Base-by-base conservation (phyloP, 306 rosid genomes). In the Sindora glabra region DNA sequence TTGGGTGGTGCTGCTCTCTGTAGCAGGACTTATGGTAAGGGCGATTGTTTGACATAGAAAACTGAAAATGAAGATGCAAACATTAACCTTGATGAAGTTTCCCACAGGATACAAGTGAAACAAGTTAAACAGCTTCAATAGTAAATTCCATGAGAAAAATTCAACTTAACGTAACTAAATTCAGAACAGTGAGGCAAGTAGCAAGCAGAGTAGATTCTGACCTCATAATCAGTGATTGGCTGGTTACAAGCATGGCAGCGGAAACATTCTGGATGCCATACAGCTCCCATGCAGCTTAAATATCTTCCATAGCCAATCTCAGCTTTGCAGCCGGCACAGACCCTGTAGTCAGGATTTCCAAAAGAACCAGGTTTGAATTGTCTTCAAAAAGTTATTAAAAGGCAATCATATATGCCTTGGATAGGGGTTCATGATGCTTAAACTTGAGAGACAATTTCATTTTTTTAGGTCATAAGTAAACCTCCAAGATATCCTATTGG, bases 251-350 rank as follows among this genome's bases (percentile, higher is more conserved):
- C 71, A 58, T 40, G 78, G 70, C 98, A 92, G 33, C 89, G 56
- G 48, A 88, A 92, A 67, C 98, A 92, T 65, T 81, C 87, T 56
- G 98, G 98, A 80, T 92, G 98, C 98, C 95, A 92, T 68, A 80
- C 72, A 9, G 74, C 82, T 46, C 77, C 85, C 89, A 80, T 73
- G 78, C 95, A 83, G 70, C 86, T 92, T 78, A 86, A 69, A 80
- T 69, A 83, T 59, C 85, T 75, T 27, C 89, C 96, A 47, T 71
- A 75, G 62, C 94, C 95, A 55, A 94, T 89, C 76, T 74, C 94
- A 14, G 51, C 54, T 5, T 82, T 77, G 90, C 99, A 94, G 68
- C 99, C 97, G 38, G 95, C 95, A 78, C 99, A 94, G 56, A 67
- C 41, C 83, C 99, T 94, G 69, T 72, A 59, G 60, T 27, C 65